phyloP scores from a whole-genome alignment of 139 green algal genomes.

The Coccomyxa sp. region DNA sequence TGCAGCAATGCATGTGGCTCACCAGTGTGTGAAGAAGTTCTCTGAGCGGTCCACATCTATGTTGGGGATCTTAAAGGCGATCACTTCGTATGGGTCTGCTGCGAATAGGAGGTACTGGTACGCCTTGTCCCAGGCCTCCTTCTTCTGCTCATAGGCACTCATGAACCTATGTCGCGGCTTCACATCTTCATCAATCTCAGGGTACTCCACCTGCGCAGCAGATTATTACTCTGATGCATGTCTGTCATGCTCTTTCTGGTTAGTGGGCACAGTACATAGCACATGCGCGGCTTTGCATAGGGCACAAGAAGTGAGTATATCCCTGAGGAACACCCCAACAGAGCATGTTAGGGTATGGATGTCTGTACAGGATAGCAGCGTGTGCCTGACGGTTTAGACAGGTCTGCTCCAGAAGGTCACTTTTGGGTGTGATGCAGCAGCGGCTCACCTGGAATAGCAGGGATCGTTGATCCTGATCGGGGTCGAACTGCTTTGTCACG shows the following conservation, averaged over 20 bases:
- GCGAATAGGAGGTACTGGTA: slow-evolving; percentile 99
- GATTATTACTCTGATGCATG: background rate
- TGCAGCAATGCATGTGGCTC: background rate
- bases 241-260: too few species aligned
- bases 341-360: too few species aligned
- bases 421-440: background rate
- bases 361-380: too few species aligned
- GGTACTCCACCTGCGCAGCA: slow-evolving; percentile 93
- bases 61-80: slow-evolving; percentile 96
- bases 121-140: slow-evolving; percentile 83
- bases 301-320: too few species aligned
- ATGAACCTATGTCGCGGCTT: slow-evolving; percentile 97
- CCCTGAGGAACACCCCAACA: too few species aligned
- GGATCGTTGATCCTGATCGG: slow-evolving; percentile 62
- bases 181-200: slow-evolving; percentile 90
- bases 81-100: slow-evolving; percentile 95
- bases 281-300: too few species aligned
- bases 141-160: slow-evolving; percentile 90
- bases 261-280: too few species aligned
- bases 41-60: slow-evolving; percentile 81
- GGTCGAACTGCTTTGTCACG: slow-evolving; percentile 97
- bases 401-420: background rate
- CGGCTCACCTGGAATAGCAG: slow-evolving; percentile 92
- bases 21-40: slow-evolving; percentile 92
- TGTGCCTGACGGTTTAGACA: too few species aligned